Percentiles rank a stretch among this genome's conserved stretches.
These are phyloP conservation scores for Hydnum rufescens DNA, from an alignment of 768 basidiomycete genomes.

Conservation along the genomic window DNA sequence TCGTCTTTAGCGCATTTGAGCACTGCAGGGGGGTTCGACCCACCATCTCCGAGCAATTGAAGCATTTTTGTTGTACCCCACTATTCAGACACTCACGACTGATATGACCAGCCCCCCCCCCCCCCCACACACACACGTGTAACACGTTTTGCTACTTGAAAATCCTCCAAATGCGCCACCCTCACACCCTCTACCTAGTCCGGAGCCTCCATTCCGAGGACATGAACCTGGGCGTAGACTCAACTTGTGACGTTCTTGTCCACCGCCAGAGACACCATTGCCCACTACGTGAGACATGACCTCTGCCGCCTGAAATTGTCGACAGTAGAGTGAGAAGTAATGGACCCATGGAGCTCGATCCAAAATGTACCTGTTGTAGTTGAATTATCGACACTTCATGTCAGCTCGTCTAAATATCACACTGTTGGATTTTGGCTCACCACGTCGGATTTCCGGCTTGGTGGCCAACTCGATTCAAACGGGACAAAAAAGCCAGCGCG, in stretches of 20 bases:
- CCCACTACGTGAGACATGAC: slow-evolving; percentile 66
- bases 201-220: too few species aligned
- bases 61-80: slow-evolving; percentile 38
- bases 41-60: slow-evolving; percentile 62
- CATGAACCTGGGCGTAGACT: slow-evolving; percentile 6
- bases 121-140: too few species aligned
- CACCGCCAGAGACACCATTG: slow-evolving; percentile 2
- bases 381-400: background rate
- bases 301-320: slow-evolving; percentile 36
- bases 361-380: background rate
- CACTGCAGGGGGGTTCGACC: slow-evolving; percentile 54
- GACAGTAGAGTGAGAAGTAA: background rate
- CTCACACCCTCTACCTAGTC: slow-evolving; percentile 17
- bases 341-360: background rate
- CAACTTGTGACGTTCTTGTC: slow-evolving; percentile 41
- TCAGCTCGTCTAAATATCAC: background rate
- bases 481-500: too few species aligned
- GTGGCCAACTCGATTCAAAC: slow-evolving; percentile 4
- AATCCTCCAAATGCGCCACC: slow-evolving; percentile 14
- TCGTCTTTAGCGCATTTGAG: slow-evolving; percentile 95
- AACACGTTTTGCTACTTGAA: slow-evolving; percentile 37
- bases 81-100: slow-evolving; percentile 54
- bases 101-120: slow-evolving; percentile 73
- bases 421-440: background rate
- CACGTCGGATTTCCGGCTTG: slow-evolving; percentile 1